phyloP scores from a whole-genome alignment of 2,329 filamentous ascomycete species.

The Sphaerulina vaccinii region DNA sequence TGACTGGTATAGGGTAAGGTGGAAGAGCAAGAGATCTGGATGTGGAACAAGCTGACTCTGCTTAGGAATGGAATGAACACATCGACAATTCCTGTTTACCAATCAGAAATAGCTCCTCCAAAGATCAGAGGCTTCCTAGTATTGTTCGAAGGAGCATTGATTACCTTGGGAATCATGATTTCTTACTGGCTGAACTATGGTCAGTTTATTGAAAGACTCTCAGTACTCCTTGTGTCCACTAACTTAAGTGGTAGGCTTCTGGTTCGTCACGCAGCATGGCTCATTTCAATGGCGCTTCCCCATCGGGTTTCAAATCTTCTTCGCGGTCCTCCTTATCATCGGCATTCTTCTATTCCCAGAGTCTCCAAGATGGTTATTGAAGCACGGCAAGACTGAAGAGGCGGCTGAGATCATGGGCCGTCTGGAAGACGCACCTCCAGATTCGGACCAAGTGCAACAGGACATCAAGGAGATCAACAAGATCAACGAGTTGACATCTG shows the following conservation, averaged over 20 bases:
- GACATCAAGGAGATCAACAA: conserved; percentile 37
- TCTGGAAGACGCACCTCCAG: no score
- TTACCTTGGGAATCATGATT: conserved; percentile 49
- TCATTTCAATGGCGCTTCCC: conserved; percentile 54
- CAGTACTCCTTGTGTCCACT: conserved; percentile 36
- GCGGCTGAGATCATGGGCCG: conserved; percentile 53
- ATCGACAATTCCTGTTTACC: conserved; percentile 47
- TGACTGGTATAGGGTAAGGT: no score
- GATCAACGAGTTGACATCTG: conserved; percentile 19
- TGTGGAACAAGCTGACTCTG: no score
- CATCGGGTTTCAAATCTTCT: conserved; percentile 55
- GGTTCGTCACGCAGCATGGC: conserved; percentile 40
- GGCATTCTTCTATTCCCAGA: conserved; percentile 55
- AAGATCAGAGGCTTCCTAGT: conserved; percentile 91
- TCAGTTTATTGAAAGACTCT: conserved; percentile 42
- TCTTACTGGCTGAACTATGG: conserved; percentile 43
- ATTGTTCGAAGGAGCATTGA: conserved; percentile 88
- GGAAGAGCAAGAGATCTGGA: no score
- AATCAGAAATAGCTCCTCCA: conserved; percentile 68
- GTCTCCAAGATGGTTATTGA: conserved; percentile 56
- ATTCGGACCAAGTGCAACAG: no score
- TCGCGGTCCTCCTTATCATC: conserved; percentile 52
- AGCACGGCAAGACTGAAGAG: conserved; percentile 46
- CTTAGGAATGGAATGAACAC: conserved; percentile 41
- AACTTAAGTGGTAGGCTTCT: conserved; percentile 41